Percentiles rank a stretch among this genome's conserved stretches.
Evolutionary conservation across 768 basidiomycete species (phyloP).

Genomic region (Megacollybia marginata): DNA sequence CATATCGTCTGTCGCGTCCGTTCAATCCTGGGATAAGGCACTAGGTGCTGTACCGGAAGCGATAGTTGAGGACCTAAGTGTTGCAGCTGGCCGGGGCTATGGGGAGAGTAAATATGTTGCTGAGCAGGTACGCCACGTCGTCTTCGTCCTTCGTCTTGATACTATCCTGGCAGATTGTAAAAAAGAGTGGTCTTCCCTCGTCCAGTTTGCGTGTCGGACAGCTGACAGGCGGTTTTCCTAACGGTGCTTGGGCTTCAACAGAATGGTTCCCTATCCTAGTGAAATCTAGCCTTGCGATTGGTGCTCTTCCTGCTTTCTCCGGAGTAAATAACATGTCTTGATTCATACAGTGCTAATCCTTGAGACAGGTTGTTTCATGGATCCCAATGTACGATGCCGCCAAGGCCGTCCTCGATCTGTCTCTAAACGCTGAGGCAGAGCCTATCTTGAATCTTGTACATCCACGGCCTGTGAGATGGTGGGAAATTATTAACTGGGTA

Average conservation of each 20-base stretch:
- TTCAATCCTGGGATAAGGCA: conserved; percentile 20
- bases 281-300: conserved; percentile 21
- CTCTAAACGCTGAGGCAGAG: neutral
- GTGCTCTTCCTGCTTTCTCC: conserved; percentile 10
- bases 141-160: neutral
- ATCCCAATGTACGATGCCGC: neutral
- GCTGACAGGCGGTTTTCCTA: conserved; percentile 19
- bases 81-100: conserved; percentile 9
- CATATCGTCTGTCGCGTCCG: conserved; percentile 21
- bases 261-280: conserved; percentile 29
- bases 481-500: neutral
- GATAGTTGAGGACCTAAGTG: conserved; percentile 4
- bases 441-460: conserved; percentile 6
- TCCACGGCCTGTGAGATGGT: conserved; percentile 4
- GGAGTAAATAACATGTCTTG: conserved; percentile 13
- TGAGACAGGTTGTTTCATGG: conserved; percentile 20
- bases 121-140: conserved; percentile 8
- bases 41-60: conserved; percentile 16
- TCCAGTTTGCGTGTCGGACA: conserved; percentile 24
- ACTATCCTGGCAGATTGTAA: conserved; percentile 13
- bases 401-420: conserved; percentile 2
- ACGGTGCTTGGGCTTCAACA: conserved; percentile 25
- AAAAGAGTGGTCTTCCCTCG: conserved; percentile 14
- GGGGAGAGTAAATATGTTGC: conserved; percentile 14
- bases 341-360: neutral